Percentiles rank a stretch among this genome's conserved stretches.
phyloP scores from a whole-genome alignment of 164 flowering plant genomes.

The Macadamia integrifolia region DNA sequence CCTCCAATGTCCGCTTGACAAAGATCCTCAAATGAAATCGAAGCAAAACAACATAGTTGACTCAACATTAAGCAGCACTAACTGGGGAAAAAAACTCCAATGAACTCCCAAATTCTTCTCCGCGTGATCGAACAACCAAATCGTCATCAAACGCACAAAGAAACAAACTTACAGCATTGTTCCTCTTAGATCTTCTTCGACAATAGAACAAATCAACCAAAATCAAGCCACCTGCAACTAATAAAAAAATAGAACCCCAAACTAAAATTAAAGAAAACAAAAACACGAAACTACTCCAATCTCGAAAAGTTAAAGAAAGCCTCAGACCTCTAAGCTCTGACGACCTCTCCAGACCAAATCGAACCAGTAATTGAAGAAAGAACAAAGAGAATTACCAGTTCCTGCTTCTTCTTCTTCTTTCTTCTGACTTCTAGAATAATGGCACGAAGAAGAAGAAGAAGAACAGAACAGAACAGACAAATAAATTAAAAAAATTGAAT shows the following conservation, averaged over 20 bases:
- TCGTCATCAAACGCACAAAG: background rate
- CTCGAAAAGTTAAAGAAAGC: too few species aligned
- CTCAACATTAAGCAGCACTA: slow-evolving; percentile 16
- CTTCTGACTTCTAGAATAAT: too few species aligned
- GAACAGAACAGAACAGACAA: background rate
- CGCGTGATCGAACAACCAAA: background rate
- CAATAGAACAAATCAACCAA: background rate
- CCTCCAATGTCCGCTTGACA: slow-evolving; percentile 8
- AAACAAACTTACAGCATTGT: background rate
- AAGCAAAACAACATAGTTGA: slow-evolving; percentile 15
- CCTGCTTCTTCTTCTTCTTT: too few species aligned
- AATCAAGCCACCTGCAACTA: too few species aligned
- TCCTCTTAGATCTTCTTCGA: slow-evolving; percentile 11
- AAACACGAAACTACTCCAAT: background rate
- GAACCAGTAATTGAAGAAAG: too few species aligned
- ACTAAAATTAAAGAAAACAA: background rate
- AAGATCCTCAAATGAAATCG: slow-evolving; percentile 19
- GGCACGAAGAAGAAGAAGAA: too few species aligned
- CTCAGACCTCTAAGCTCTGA: too few species aligned
- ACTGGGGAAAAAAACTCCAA: background rate
- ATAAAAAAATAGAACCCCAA: slow-evolving; percentile 1
- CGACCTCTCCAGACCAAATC: too few species aligned
- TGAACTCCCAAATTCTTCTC: background rate
- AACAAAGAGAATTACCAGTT: too few species aligned
- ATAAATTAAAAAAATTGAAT: slow-evolving; percentile 15